Percentiles rank a stretch among this genome's conserved stretches.
Conservation (phyloP, 352 stramenopile genomes). For the Elongisporangium anandrum region DNA sequence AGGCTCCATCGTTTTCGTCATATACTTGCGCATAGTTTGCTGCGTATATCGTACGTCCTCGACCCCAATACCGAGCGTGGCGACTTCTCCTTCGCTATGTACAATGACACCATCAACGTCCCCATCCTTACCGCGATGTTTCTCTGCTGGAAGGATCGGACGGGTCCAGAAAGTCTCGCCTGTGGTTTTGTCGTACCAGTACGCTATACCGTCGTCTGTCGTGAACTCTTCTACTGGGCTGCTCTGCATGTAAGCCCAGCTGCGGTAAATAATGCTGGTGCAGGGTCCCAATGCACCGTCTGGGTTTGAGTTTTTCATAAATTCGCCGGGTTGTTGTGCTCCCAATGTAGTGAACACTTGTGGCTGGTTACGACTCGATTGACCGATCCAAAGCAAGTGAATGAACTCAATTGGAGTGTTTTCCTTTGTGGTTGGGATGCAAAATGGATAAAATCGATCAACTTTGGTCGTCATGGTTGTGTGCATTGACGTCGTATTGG, state of each 20-base stretch:
- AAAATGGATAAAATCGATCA: constrained; percentile 91
- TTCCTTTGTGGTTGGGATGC: constrained; percentile 85
- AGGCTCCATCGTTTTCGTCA: constrained; percentile 81
- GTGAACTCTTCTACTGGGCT: constrained; percentile 86
- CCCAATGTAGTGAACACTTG: constrained; percentile 88
- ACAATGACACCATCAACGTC: constrained; percentile 80
- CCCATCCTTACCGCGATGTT: constrained; percentile 62
- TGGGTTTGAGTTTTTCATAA: constrained; percentile 86
- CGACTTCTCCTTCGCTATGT: constrained; percentile 62
- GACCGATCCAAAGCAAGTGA: constrained; percentile 87
- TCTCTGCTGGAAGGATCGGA: constrained; percentile 79
- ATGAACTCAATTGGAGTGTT: constrained; percentile 93
- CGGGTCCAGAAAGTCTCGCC: constrained; percentile 91
- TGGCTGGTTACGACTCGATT: constrained; percentile 86
- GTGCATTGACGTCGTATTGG: constrained; percentile 82
- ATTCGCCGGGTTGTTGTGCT: constrained; percentile 89
- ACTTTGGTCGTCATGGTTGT: constrained; percentile 82
- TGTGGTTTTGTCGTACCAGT: constrained; percentile 82
- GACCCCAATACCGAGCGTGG: constrained; percentile 67
- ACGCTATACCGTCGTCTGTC: constrained; percentile 88
- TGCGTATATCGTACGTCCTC: constrained; percentile 53
- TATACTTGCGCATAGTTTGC: constrained; percentile 79
- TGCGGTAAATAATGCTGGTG: constrained; percentile 88
- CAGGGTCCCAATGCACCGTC: constrained; percentile 72
- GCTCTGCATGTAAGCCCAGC: constrained; percentile 89